Evolutionary conservation across 2,329 filamentous ascomycete genomes (phyloP), one percentile per base, ranked within the genome.

Genomic region (Cyphellophora europaea): DNA sequence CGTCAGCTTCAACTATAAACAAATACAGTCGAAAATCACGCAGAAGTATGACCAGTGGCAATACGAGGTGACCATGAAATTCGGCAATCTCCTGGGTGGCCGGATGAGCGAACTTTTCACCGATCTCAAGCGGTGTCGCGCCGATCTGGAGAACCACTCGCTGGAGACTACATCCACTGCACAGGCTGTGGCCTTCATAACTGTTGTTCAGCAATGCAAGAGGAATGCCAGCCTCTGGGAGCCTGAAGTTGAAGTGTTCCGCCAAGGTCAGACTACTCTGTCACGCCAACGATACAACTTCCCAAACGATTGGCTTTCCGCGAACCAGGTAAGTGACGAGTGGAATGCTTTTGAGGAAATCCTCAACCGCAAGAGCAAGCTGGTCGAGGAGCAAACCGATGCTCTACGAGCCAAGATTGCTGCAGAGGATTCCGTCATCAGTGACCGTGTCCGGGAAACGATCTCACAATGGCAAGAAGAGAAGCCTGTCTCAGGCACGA

Each of bases 41-140:
- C 86, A 87, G 50, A 98, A 96, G 58, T 99, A 98, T 55, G 93
- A 99, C 55, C 89, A 96, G 58, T 98, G 93, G 91, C 91, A 99
- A 58, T 86, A 95, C 51, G 91, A 99, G 47, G 93, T 98, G 36
- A 69, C 96, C 23, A 75, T 83, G 49, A 94, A 94, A 56, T 99
- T 98, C 59, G 91, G 87, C 23, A 73, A 74, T 37, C 85, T 91
- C 37, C 79, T 98, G 30, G 86, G 88, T 30, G 82, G 77, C 44
- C 83, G 88, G 32, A 93, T 96, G 78, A 76, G 86, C 32, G 91
- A 98, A 52, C 81, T 95, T 3, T 87, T 91, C 50, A 79, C 82
- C 10, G 89, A 96, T 43, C 82, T 98, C 41, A 84, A 93, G 51
- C 87, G 87, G 59, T 86, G 89, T 6, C 77, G 89, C 15, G 81